Base-by-base conservation (phyloP, 2,329 filamentous ascomycete species). In the Delphinella strobiligena region DNA sequence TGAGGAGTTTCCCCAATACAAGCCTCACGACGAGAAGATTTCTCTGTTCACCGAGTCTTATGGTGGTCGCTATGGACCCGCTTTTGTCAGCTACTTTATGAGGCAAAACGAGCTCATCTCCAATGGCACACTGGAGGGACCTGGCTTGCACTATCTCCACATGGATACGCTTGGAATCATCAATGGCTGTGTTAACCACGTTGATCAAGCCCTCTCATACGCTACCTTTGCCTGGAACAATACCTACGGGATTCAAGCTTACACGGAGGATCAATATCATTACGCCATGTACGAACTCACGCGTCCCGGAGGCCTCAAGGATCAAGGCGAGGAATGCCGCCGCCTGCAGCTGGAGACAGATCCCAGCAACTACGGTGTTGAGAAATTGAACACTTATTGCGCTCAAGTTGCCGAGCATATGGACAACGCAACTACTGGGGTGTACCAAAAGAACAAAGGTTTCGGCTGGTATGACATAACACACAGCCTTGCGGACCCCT, bases 31-130 rank as follows among this genome's bases (percentile, higher is more conserved):
- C 4, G 51, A 55, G 40, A 48, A 49, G 4, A 67, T 84, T 38
- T 77, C 78, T 49, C 60, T 84, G 4, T 82, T 81, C 45, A 70
- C 77, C 1, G 78, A 85, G 54, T 80, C 75, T 50, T 85, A 84
- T 52, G 80, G 80, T 14, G 66, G 68, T 32, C 68, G 71, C 48
- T 53, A 52, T 17, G 52, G 54, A 2, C 69, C 69, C 5, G 60
- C 66, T 15, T 76, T 77, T 56, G 74, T 65, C 56, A 63, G 67
- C 40, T 68, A 74, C 52, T 77, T 78, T 53, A 63, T 72, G 38
- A 59, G 74, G 16, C 68, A 78, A 48, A 78, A 77, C 45, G 53
- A 66, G 36, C 60, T 64, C 40, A 75, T 78, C 46, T 50, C 60
- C 33, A 70, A 69, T 24, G 71, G 71, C 4, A 47, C 50, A 1